Evolutionary conservation across 179 eudicot genomes (phyloP).

Genomic region (Actinidia arguta): DNA sequence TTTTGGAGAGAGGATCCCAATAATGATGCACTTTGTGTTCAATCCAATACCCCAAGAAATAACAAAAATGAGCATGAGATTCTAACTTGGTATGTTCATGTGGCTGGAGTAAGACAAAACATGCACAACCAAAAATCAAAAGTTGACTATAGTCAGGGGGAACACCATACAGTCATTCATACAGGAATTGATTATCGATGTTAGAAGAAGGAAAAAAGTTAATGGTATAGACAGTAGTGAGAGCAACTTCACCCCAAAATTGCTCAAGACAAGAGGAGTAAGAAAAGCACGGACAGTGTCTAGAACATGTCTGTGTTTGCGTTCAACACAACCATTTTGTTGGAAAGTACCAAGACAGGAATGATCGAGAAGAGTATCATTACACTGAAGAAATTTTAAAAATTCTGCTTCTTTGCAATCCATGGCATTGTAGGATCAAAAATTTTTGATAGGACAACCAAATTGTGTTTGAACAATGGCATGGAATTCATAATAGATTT

Average conservation of each 20-base stretch:
- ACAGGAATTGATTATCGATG: not conserved
- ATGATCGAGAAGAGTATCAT: not conserved
- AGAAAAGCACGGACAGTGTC: not conserved
- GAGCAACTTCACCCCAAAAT: constrained; percentile 23
- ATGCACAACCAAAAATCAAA: constrained; percentile 6
- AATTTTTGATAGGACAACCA: not conserved
- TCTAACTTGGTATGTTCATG: constrained; percentile 15
- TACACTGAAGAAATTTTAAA: not conserved
- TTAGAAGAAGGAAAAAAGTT: not conserved
- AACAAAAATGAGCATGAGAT: constrained; percentile 8
- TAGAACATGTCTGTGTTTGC: not conserved
- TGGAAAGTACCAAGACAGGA: not conserved
- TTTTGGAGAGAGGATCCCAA: not conserved
- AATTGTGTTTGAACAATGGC: not conserved
- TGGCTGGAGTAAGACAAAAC: constrained; percentile 16
- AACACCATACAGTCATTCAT: constrained; percentile 11
- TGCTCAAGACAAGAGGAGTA: not conserved
- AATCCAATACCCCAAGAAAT: constrained; percentile 18
- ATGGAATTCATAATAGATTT: not conserved
- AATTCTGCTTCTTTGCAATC: not conserved
- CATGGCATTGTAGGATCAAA: not conserved
- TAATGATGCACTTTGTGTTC: not conserved
- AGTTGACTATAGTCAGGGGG: not conserved
- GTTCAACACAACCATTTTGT: not conserved
- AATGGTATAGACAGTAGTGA: constrained; percentile 11